Base-by-base conservation (phyloP, 352 stramenopile genomes). In the Pythium oligandrum region DNA sequence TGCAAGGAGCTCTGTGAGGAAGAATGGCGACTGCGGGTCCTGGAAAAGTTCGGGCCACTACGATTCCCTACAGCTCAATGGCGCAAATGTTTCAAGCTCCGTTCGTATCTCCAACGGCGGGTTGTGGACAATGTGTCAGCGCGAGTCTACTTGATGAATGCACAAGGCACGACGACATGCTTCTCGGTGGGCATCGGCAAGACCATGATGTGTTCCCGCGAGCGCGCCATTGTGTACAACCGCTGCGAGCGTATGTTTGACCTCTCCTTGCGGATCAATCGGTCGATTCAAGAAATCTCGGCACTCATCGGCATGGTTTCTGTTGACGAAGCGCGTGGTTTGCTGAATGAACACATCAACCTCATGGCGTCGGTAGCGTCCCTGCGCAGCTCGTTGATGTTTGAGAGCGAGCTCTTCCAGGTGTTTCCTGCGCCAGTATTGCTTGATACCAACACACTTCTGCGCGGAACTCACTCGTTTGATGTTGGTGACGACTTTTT, bases 231-330 rank as follows among this genome's bases (percentile, higher is more conserved):
- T 38, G 73, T 94, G 17, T 92, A 91, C 66, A 89, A 83, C 66
- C 79, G 78, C 38, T 94, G 83, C 64, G 85, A 89, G 58, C 66
- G 76, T 50, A 94, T 92, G 83, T 92, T 94, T 57, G 83, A 92
- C 66, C 62, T 92, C 40, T 94, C 83, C 50, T 67, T 92, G 66
- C 78, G 81, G 51, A 92, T 94, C 71, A 94, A 93, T 44, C 64
- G 82, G 4, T 94, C 84, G 9, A 90, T 94, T 61, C 84, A 93
- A 50, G 82, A 94, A 43, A 91, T 94, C 59, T 93, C 84, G 63
- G 75, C 79, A 51, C 61, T 94, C 0, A 86, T 91, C 34, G 82
- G 78, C 40, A 84, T 92, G 68, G 75, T 93, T 17, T 91, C 82
- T 0, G 68, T 90, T 9, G 79, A 90, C 43, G 84, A 92, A 53